These are phyloP conservation scores for Sextonia rubra DNA, from an alignment of 164 flowering plant genomes.

Conservation along the genomic window DNA sequence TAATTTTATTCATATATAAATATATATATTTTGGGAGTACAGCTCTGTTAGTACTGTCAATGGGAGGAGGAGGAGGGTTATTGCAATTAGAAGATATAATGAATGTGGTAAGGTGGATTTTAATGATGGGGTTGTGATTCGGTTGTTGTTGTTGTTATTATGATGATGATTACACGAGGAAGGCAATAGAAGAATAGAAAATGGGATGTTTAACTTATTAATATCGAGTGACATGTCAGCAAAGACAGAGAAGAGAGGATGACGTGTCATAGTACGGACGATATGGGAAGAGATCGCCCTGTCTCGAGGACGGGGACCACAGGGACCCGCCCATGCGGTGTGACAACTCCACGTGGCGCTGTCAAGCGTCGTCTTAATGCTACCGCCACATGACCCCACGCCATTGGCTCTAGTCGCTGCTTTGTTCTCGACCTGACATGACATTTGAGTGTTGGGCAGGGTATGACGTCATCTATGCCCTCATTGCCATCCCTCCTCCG, in stretches of 20 bases:
- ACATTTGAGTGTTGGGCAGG: conserved; percentile 9
- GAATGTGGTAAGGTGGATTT: not conserved
- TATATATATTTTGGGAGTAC: no score
- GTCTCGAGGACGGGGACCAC: conserved; percentile 1
- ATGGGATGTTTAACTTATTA: not conserved
- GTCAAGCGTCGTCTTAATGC: not conserved
- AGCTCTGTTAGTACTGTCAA: no score
- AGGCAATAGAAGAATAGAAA: not conserved
- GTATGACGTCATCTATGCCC: conserved; percentile 10
- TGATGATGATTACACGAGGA: not conserved
- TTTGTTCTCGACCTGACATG: conserved; percentile 6
- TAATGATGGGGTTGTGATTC: not conserved
- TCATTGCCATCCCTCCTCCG: no score
- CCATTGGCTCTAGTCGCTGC: conserved; percentile 1
- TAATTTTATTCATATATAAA: no score
- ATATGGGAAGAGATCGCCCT: conserved; percentile 1
- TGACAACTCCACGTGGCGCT: conserved; percentile 9
- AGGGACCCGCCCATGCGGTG: not conserved
- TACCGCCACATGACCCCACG: not conserved
- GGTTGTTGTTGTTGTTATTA: not conserved
- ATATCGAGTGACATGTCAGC: not conserved
- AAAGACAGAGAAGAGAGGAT: not conserved
- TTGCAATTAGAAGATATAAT: not conserved
- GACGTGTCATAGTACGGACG: conserved; percentile 2
- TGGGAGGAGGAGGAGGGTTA: no score